Evolutionary conservation across 345 rosid species (phyloP), one percentile per base, ranked within the genome.

Genomic region (Linum lewisii): DNA sequence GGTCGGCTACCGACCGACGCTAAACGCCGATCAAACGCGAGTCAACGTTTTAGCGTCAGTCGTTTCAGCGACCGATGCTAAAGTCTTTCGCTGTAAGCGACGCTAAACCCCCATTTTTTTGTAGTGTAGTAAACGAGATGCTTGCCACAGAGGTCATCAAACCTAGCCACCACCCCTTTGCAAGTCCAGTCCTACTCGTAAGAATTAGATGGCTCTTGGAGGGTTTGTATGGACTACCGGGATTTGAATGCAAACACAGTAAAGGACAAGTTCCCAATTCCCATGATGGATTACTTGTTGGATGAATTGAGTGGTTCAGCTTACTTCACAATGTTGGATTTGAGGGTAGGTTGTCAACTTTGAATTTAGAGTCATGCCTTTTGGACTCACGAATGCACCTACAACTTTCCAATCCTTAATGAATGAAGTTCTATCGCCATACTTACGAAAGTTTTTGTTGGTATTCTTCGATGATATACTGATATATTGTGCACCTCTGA

Each of bases 151-250:
- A 32, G 2, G 1, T 56, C 19, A 56, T 56, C 3, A 1, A 19
- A n/a, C 3, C 9, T 2, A 56, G 59, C 21, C 24, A 24, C 42
- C 15, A 16, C 59, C n/a, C 38, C 15, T 56, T 6, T 16, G 24
- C 59, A 3, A 8, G 38, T 13, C 59, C 59, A 2, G 37, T 56
- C 0, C 20, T 56, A 3, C 20, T 56, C 15, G 59, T 24, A 56
- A 56, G 24, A 56, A 56, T n/a, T n/a, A 18, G 59, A 56, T 26
- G 38, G 38, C 13, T 2, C 3, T 14, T 56, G 59, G 59, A 11
- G 38, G 26, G 2, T 56, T 8, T 56, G 59, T 56, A 21, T 56
- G 19, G 59, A 56, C 15, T 56, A 56, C 10, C 7, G 59, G 24
- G 32, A 6, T 1, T 18, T 55, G 16, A 55, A 55, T 24, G 16